phyloP scores from a whole-genome alignment of 176 grass and related monocot species.

The Bothriochloa decipiens region DNA sequence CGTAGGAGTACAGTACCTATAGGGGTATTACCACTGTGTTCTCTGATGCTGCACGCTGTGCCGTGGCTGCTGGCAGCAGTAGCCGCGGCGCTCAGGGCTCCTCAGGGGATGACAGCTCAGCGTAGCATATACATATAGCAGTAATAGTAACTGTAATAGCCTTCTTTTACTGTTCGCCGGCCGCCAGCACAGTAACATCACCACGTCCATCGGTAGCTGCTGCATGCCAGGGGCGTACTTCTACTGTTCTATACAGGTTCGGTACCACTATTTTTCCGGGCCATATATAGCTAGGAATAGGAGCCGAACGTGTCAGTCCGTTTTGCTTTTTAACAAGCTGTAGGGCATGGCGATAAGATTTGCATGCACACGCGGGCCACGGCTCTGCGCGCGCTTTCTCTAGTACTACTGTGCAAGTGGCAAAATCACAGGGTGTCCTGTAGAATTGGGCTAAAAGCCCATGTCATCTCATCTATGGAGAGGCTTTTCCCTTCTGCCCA shows the following conservation, averaged over 20 bases:
- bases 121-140: neutral
- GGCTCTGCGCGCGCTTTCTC: too few relatives aligned
- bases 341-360: too few relatives aligned
- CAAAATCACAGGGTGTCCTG: too few relatives aligned
- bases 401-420: too few relatives aligned
- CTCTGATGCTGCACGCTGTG: too few relatives aligned
- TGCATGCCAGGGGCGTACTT: neutral
- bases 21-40: too few relatives aligned
- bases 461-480: too few relatives aligned
- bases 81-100: neutral
- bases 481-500: too few relatives aligned
- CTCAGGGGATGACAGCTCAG: neutral
- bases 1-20: too few relatives aligned
- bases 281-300: slow-evolving; percentile 7
- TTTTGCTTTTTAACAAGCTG: too few relatives aligned
- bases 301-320: neutral
- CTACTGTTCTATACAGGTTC: neutral
- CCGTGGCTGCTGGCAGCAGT: neutral
- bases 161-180: neutral
- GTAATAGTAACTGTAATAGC: neutral
- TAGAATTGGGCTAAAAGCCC: too few relatives aligned
- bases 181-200: slow-evolving; percentile 17
- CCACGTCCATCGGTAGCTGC: neutral
- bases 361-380: too few relatives aligned
- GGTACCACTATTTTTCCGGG: neutral